Base-by-base conservation (phyloP, 73 alveolate species). In the Paramecium bursaria region DNA sequence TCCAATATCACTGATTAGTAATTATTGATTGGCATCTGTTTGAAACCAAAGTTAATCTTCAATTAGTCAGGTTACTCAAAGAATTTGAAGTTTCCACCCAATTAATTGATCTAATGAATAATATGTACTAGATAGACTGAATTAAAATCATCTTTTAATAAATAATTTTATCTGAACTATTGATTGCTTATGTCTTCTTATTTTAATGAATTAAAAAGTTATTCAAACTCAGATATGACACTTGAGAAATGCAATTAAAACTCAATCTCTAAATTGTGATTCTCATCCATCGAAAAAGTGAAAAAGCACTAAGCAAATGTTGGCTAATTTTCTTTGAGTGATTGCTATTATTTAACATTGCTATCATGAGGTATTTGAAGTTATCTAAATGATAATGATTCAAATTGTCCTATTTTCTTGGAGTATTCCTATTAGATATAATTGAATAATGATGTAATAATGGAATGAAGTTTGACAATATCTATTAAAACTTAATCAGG, bases 401-500 rank as follows among this genome's bases (percentile, higher is more conserved):
- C 55, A 2, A 15, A 15, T 47, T 25, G 21, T 26, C 14, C 7
- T 25, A 39, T 21, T 0, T 31, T 42, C 21, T 47, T 39, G 19
- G 33, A 25, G 21, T 67, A 47, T 39, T 67, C 53, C 10, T 67
- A 7, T 25, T 67, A 33, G 11, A 67, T 31, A 3, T 67, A 67
- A 67, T 35, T 25, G 6, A 67, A 39, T 21, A 67, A 67, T 67
- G 33, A 42, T 1, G 61, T 67, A 39, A 67, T 21, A 15, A 67
- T 67, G 15, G 47, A 19, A 21, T 67, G 82, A n/a, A 67, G 13
- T 30, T 67, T 67, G 19, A 67, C 44, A 9, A 67, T 39, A 39
- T 67, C 82, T 3, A 67, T 19, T 15, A 33, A 67, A 6, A 47
- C 55, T 35, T 35, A 17, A 1, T 67, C 82, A 19, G 82, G 82